These are phyloP conservation scores for Ceratobasidium sp. DNA, from an alignment of 1,284 basidiomycete species.

Conservation along the genomic window DNA sequence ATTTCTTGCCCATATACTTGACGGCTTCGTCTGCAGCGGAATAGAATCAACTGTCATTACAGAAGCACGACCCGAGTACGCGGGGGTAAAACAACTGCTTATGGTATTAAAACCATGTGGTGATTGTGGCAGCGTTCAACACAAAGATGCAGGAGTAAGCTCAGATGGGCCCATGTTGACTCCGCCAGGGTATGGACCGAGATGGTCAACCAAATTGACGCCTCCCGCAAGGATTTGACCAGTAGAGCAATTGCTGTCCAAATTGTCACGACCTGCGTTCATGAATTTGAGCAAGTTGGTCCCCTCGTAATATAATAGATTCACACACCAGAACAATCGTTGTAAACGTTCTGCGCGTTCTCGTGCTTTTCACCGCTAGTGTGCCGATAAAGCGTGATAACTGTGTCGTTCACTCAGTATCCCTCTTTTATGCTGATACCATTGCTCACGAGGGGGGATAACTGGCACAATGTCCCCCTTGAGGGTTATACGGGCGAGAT, in stretches of 20 bases:
- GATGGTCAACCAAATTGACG: conserved; percentile 11
- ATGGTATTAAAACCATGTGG: too few relatives aligned
- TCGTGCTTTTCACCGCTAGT: conserved; percentile 72
- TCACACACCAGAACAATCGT: conserved; percentile 59
- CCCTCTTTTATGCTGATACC: too few relatives aligned
- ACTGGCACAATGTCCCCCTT: conserved; percentile 61
- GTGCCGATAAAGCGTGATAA: conserved; percentile 65
- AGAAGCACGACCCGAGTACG: too few relatives aligned
- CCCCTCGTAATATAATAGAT: not conserved
- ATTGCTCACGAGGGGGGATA: conserved; percentile 54
- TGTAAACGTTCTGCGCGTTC: conserved; percentile 61
- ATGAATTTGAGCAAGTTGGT: not conserved
- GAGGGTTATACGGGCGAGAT: conserved; percentile 64
- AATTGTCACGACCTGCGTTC: conserved; percentile 23
- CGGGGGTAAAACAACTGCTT: too few relatives aligned
- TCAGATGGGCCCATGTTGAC: conserved; percentile 9
- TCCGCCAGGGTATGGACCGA: conserved; percentile 31
- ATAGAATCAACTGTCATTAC: too few relatives aligned
- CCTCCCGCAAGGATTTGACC: conserved; percentile 12
- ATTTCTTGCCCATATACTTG: too few relatives aligned
- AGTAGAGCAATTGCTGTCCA: conserved; percentile 22
- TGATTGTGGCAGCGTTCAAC: not conserved
- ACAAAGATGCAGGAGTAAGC: not conserved
- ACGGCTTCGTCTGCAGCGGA: too few relatives aligned
- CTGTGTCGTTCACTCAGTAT: conserved; percentile 50